A percentile compares a stretch with the other conserved stretches of the same genome.
Evolutionary conservation across 2,329 filamentous ascomycete genomes (phyloP).

Genomic region (Hypoxylon sp.): DNA sequence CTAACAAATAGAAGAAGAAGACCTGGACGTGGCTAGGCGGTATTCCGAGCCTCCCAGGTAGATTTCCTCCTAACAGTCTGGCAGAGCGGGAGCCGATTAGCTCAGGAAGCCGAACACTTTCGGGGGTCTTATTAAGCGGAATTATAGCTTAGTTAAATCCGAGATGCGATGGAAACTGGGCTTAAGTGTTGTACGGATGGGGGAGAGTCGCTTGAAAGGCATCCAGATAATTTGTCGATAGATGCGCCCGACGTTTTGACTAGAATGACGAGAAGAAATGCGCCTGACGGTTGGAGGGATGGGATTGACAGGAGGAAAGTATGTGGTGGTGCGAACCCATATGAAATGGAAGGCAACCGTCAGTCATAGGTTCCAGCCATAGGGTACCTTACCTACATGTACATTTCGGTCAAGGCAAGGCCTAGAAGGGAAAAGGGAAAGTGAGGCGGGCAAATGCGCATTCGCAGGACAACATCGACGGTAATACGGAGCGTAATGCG

Average conservation of each 20-base stretch:
- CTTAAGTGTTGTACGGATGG: slow-evolving; percentile 3
- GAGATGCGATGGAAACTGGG: slow-evolving; percentile 14
- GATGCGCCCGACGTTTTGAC: slow-evolving; percentile 24
- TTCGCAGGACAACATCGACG: slow-evolving; percentile 17
- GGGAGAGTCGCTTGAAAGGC: slow-evolving; percentile 14
- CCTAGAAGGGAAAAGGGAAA: slow-evolving; percentile 31
- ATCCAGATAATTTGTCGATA: slow-evolving; percentile 17
- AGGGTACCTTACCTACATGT: slow-evolving; percentile 6
- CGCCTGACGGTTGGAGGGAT: slow-evolving; percentile 17
- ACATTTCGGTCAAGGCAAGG: slow-evolving; percentile 26
- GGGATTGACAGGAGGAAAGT: slow-evolving; percentile 15
- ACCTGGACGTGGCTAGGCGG: slow-evolving; percentile 7
- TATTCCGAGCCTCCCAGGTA: slow-evolving; percentile 13
- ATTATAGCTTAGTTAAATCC: slow-evolving; percentile 17
- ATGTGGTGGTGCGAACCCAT: slow-evolving; percentile 26
- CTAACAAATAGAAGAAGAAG: slow-evolving; percentile 20
- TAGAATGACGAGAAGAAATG: slow-evolving; percentile 7
- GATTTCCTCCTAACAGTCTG: slow-evolving; percentile 8
- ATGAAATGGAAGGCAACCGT: slow-evolving; percentile 34
- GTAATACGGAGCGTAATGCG: slow-evolving; percentile 1
- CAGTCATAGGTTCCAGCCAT: slow-evolving; percentile 14
- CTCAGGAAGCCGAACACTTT: slow-evolving; percentile 9
- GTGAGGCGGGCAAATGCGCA: slow-evolving; percentile 45
- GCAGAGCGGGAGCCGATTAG: slow-evolving; percentile 10
- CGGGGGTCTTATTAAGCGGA: slow-evolving; percentile 9